phyloP scores from a whole-genome alignment of 768 basidiomycete species.

The Mycena pura region DNA sequence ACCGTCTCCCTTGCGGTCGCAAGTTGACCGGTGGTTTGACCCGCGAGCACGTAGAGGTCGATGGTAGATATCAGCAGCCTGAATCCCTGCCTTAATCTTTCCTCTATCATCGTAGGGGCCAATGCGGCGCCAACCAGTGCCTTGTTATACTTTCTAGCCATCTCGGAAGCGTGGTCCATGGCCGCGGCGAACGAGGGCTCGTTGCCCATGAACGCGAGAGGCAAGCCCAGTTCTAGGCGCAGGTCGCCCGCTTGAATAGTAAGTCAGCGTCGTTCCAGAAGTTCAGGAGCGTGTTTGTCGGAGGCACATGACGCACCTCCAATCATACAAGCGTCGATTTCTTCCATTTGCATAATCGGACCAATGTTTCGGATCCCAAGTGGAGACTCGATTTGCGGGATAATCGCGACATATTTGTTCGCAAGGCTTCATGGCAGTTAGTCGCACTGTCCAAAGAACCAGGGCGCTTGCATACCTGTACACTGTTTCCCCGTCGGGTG shows the following conservation, averaged over 20 bases:
- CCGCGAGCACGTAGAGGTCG: constrained; percentile 17
- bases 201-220: constrained; percentile 17
- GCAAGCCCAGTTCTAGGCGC: constrained; percentile 24
- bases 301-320: constrained; percentile 2
- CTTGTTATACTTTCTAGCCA: constrained; percentile 21
- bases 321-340: constrained; percentile 26
- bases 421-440: no score
- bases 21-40: constrained; percentile 2
- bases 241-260: constrained; percentile 26
- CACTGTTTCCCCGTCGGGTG: constrained; percentile 20
- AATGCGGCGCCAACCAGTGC: constrained; percentile 22
- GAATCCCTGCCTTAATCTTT: constrained; percentile 19
- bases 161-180: constrained; percentile 9
- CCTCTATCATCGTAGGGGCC: constrained; percentile 18
- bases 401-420: constrained; percentile 25
- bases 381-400: constrained; percentile 24
- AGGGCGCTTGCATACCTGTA: no score
- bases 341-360: constrained; percentile 15
- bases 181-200: constrained; percentile 24
- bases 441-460: no score
- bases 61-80: constrained; percentile 12
- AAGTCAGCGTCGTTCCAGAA: background rate
- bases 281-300: background rate
- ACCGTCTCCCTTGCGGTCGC: constrained; percentile 7
- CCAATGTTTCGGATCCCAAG: constrained; percentile 22